A percentile compares a stretch with the other conserved stretches of the same genome.
These are phyloP conservation scores for Candida qinlingensis DNA, from an alignment of 805 yeast species.

Conservation along the genomic window DNA sequence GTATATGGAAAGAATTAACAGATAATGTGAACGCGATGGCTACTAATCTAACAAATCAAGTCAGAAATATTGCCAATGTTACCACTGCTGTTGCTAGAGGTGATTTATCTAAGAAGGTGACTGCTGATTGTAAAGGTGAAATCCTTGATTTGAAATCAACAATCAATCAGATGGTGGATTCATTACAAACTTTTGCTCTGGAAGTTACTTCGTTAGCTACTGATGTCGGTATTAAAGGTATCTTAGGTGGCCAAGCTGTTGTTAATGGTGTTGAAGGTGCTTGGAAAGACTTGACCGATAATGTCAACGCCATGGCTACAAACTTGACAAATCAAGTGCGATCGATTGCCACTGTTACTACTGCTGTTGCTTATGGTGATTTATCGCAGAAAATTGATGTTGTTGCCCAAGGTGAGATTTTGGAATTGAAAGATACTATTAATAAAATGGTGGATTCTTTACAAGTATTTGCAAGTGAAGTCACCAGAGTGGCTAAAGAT, in stretches of 20 bases:
- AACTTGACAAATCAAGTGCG: slow-evolving; percentile 87
- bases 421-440: slow-evolving; percentile 79
- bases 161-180: slow-evolving; percentile 89
- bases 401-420: slow-evolving; percentile 85
- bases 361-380: slow-evolving; percentile 94
- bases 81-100: slow-evolving; percentile 90
- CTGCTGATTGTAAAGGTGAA: slow-evolving; percentile 88
- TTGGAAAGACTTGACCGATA: slow-evolving; percentile 87
- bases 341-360: slow-evolving; percentile 88
- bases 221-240: slow-evolving; percentile 91
- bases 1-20: slow-evolving; percentile 85
- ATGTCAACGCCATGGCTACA: slow-evolving; percentile 92
- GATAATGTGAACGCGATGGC: slow-evolving; percentile 93
- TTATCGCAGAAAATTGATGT: slow-evolving; percentile 84
- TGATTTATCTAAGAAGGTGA: slow-evolving; percentile 77
- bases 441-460: slow-evolving; percentile 90
- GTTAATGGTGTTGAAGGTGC: slow-evolving; percentile 86
- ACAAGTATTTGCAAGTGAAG: slow-evolving; percentile 83
- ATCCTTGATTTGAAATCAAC: slow-evolving; percentile 79
- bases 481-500: slow-evolving; percentile 84
- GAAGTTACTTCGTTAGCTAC: slow-evolving; percentile 90
- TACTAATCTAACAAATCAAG: slow-evolving; percentile 82
- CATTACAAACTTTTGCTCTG: slow-evolving; percentile 78
- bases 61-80: slow-evolving; percentile 82
- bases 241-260: slow-evolving; percentile 86